Conservation (phyloP, 1,284 basidiomycete genomes). For the Mycena citricolor region DNA sequence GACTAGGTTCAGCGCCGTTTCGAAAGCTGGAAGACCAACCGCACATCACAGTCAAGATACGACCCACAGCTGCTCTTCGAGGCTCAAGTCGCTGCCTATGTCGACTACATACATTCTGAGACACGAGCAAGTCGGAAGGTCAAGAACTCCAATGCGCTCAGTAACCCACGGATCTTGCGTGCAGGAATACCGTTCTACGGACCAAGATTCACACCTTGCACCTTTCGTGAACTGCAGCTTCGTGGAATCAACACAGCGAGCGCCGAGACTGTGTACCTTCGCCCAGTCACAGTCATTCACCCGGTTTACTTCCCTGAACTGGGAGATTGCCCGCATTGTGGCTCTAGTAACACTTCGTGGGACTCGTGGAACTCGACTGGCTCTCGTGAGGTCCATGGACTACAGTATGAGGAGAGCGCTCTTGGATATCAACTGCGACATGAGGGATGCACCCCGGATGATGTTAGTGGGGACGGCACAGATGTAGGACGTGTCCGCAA, state of each 20-base stretch:
- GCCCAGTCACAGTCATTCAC: conserved; percentile 27
- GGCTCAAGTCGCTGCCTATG: conserved; percentile 25
- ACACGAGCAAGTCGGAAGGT: conserved; percentile 3
- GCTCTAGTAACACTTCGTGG: conserved; percentile 12
- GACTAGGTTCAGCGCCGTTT: conserved; percentile 3
- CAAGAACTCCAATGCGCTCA: conserved; percentile 12
- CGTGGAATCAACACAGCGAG: conserved; percentile 1
- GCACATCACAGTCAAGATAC: conserved; percentile 13
- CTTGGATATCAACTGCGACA: conserved; percentile 26
- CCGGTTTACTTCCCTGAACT: conserved; percentile 24
- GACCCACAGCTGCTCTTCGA: conserved; percentile 24
- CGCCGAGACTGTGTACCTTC: conserved; percentile 23
- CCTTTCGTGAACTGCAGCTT: conserved; percentile 14
- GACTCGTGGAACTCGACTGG: conserved; percentile 25
- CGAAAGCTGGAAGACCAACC: background rate
- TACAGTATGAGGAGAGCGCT: conserved; percentile 23
- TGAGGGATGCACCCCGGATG: conserved; percentile 14
- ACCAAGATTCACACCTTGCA: conserved; percentile 17
- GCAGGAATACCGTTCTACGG: conserved; percentile 17
- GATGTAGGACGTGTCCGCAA: no score
- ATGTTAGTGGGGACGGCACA: background rate
- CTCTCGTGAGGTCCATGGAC: conserved; percentile 24
- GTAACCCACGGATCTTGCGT: background rate
- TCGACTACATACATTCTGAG: conserved; percentile 18
- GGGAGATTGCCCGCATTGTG: conserved; percentile 23